phyloP scores from a whole-genome alignment of 441 rosid genomes.

The Pelargonium australe region DNA sequence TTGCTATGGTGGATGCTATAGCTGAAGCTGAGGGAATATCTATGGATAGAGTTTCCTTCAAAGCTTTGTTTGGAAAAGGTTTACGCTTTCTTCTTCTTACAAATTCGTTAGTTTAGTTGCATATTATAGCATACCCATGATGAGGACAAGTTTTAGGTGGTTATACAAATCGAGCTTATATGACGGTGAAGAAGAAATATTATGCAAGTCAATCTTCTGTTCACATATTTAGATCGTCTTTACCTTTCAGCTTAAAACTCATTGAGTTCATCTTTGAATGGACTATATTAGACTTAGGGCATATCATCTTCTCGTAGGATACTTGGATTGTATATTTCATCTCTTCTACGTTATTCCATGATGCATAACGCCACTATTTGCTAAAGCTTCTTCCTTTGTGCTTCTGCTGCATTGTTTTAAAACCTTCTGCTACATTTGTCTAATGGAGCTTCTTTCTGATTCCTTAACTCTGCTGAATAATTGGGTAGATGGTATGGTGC shows the following conservation, averaged over 20 bases:
- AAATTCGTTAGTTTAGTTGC: background rate
- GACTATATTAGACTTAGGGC: background rate
- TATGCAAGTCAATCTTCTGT: background rate
- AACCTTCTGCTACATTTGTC: background rate
- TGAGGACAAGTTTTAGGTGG: background rate
- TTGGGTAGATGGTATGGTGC: background rate
- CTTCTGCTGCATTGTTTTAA: background rate
- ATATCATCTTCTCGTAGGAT: background rate
- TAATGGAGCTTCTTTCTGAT: background rate
- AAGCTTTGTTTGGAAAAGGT: constrained; percentile 80
- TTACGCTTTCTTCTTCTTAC: background rate
- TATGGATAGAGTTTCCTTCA: constrained; percentile 49
- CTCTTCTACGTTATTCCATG: background rate
- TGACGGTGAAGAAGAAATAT: background rate
- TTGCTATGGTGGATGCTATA: constrained; percentile 76
- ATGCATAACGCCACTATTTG: background rate
- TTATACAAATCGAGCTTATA: background rate
- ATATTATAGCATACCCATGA: background rate
- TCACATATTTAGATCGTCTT: background rate
- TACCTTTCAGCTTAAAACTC: background rate
- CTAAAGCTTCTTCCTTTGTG: background rate
- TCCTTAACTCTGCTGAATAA: background rate
- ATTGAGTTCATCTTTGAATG: background rate
- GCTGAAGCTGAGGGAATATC: constrained; percentile 87
- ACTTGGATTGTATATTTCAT: too few relatives aligned